Conservation (phyloP, 2,329 filamentous ascomycete genomes). For the Cytospora chrysosperma region DNA sequence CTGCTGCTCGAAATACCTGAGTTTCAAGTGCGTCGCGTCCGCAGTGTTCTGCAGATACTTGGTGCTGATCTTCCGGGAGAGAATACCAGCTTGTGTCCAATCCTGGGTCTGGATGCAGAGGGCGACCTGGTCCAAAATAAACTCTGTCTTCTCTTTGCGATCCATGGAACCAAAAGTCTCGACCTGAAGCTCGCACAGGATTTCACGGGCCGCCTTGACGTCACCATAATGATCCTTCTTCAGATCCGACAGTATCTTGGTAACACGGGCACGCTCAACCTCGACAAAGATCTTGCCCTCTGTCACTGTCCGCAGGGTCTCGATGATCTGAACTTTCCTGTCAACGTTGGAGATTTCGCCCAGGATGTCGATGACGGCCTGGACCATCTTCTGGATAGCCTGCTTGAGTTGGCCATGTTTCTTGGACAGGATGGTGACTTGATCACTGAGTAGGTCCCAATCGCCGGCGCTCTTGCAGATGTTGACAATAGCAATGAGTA, state of each 20-base stretch:
- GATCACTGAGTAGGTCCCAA: slow-evolving; percentile 94
- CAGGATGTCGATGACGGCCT: slow-evolving; percentile 90
- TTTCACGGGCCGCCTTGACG: slow-evolving; percentile 83
- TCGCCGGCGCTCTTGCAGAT: slow-evolving; percentile 91
- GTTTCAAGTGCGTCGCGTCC: slow-evolving; percentile 93
- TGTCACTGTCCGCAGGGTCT: slow-evolving; percentile 92
- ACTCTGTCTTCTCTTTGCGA: slow-evolving; percentile 95
- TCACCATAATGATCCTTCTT: slow-evolving; percentile 90
- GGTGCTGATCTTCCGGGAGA: slow-evolving; percentile 96
- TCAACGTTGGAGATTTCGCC: slow-evolving; percentile 82
- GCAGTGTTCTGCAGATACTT: slow-evolving; percentile 86
- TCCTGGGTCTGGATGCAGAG: slow-evolving; percentile 94
- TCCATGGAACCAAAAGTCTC: slow-evolving; percentile 99
- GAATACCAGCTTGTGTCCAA: slow-evolving; percentile 92
- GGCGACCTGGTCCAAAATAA: slow-evolving; percentile 91
- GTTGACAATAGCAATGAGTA: slow-evolving; percentile 85
- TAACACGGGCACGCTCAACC: slow-evolving; percentile 94
- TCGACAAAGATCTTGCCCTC: slow-evolving; percentile 99
- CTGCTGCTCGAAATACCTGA: slow-evolving; percentile 94
- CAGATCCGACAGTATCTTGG: slow-evolving; percentile 92
- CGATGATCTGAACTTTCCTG: slow-evolving; percentile 89
- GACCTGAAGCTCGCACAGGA: slow-evolving; percentile 94
- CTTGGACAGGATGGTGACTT: slow-evolving; percentile 93
- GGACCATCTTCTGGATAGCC: slow-evolving; percentile 98
- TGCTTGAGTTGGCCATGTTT: slow-evolving; percentile 99